These are phyloP conservation scores for Sparassis latifolia DNA, from an alignment of 1,284 basidiomycete species.

Conservation along the genomic window DNA sequence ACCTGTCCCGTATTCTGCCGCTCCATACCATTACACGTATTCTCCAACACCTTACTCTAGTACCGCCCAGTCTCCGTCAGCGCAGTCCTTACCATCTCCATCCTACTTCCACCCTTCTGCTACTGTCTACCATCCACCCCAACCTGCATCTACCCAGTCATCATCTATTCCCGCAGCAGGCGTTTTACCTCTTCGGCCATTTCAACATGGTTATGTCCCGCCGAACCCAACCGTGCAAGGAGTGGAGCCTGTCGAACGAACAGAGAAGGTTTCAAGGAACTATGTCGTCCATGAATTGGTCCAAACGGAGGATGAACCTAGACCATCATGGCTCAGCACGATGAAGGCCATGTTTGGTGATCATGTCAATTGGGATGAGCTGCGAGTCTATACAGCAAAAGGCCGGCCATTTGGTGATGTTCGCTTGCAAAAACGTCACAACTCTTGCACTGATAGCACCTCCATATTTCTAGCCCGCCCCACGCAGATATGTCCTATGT, in stretches of 20 bases:
- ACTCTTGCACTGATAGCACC: slow-evolving; percentile 3
- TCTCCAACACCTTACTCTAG: not conserved
- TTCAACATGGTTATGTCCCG: slow-evolving; percentile 4
- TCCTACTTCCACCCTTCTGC: slow-evolving; percentile 4
- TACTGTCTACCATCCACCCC: not conserved
- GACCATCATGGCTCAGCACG: slow-evolving; percentile 61
- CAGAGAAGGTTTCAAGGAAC: slow-evolving; percentile 49
- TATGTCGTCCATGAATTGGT: slow-evolving; percentile 58
- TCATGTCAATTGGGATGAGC: slow-evolving; percentile 62
- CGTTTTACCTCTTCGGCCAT: not conserved
- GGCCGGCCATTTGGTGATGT: slow-evolving; percentile 50
- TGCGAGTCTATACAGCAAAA: slow-evolving; percentile 56
- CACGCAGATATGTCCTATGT: slow-evolving; percentile 55
- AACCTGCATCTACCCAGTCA: not conserved
- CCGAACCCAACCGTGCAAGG: slow-evolving; percentile 14
- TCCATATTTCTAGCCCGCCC: slow-evolving; percentile 45
- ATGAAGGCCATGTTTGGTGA: slow-evolving; percentile 76
- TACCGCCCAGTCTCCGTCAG: not conserved
- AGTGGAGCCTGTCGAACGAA: slow-evolving; percentile 24
- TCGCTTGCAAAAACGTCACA: not conserved
- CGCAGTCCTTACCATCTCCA: not conserved
- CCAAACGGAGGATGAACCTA: slow-evolving; percentile 37
- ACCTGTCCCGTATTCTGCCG: slow-evolving; percentile 22
- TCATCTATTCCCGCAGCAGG: not conserved
- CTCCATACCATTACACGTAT: slow-evolving; percentile 2